phyloP scores from a whole-genome alignment of 768 basidiomycete species.

The Tricholomella constricta region DNA sequence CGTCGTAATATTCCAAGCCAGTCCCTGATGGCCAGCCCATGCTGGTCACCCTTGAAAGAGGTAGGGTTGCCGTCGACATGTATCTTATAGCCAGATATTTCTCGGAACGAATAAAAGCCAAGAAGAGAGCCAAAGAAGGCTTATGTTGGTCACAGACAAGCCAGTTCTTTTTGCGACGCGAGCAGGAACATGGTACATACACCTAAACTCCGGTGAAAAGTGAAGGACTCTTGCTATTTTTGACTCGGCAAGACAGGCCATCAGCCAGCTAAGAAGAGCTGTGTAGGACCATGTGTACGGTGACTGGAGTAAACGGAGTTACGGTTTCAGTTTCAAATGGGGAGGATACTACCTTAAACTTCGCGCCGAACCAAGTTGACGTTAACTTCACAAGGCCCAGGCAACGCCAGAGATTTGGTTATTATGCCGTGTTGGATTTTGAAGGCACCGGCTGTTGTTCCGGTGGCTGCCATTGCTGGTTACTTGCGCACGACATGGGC shows the following conservation, averaged over 20 bases:
- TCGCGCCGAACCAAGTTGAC: no score
- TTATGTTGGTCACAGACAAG: background rate
- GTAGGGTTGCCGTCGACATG: conserved; percentile 7
- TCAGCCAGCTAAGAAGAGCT: background rate
- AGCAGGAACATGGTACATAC: background rate
- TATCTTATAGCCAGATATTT: background rate
- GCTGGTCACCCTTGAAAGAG: background rate
- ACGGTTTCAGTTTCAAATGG: background rate
- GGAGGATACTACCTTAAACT: background rate
- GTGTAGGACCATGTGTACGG: conserved; percentile 3
- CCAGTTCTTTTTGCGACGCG: background rate
- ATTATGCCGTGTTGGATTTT: background rate
- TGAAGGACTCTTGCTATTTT: conserved; percentile 2
- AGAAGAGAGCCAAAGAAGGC: background rate
- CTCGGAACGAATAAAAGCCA: background rate
- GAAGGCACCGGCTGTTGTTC: background rate
- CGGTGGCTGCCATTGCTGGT: no score
- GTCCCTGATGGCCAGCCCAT: conserved; percentile 8
- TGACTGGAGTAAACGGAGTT: background rate
- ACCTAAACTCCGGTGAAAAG: conserved; percentile 9
- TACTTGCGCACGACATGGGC: no score
- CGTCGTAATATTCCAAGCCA: conserved; percentile 11
- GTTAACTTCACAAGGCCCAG: no score
- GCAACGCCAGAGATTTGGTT: no score
- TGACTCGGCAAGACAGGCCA: conserved; percentile 1